Conservation (phyloP, 2,329 filamentous ascomycete genomes). For the Microsporum audouinii region DNA sequence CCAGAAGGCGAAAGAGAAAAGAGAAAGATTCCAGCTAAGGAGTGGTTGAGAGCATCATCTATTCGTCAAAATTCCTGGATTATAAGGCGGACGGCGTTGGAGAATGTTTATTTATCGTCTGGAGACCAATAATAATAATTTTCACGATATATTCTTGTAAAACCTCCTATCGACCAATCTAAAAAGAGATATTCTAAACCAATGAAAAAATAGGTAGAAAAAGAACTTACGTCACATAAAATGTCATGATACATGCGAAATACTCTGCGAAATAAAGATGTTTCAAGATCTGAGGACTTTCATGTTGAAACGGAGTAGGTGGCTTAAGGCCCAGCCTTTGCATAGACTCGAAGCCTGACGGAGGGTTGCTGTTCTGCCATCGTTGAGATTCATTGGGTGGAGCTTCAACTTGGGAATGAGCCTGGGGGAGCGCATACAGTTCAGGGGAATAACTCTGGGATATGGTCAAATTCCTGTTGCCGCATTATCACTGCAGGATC, state of each 20-base stretch:
- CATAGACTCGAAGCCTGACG: background rate
- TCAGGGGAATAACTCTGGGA: too few species aligned
- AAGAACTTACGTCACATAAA: background rate
- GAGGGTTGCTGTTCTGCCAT: too few species aligned
- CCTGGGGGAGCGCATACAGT: too few species aligned
- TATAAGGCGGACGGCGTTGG: too few species aligned
- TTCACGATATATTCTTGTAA: background rate
- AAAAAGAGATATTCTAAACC: background rate
- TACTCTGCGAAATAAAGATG: background rate
- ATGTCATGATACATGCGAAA: background rate
- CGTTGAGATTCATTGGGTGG: too few species aligned
- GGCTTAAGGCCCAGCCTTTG: background rate
- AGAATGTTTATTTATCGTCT: background rate
- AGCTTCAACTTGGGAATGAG: too few species aligned
- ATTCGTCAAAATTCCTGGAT: background rate
- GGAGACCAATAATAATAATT: background rate
- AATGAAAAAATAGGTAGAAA: background rate
- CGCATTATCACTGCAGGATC: too few species aligned
- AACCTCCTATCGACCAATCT: background rate
- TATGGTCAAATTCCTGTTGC: too few species aligned
- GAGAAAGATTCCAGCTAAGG: background rate
- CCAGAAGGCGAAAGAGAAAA: background rate
- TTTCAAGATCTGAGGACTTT: background rate
- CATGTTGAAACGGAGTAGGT: background rate
- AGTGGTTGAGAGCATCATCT: background rate